Conservation (phyloP, 495 filamentous ascomycete species). For the Xylaria nigripes region DNA sequence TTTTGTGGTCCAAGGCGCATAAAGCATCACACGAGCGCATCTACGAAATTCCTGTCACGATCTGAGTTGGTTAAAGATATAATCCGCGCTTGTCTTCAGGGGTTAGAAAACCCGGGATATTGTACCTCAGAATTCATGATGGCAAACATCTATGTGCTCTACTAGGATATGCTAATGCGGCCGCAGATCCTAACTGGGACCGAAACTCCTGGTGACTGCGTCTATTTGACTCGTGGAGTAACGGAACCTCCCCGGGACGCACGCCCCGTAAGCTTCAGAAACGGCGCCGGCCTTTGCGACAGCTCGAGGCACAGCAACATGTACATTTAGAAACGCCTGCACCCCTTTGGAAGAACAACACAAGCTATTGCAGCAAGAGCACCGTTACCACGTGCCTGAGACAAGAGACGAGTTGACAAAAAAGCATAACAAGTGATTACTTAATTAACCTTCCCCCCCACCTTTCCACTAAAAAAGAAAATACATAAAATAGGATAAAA, state of each 20-base stretch:
- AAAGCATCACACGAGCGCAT: background rate
- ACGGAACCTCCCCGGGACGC: slow-evolving; percentile 21
- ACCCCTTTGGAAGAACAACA: background rate
- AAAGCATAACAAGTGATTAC: background rate
- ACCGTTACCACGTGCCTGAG: background rate
- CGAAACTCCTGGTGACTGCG: slow-evolving; percentile 62
- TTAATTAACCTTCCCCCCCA: background rate
- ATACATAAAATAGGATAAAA: too few relatives aligned
- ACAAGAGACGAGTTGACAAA: background rate
- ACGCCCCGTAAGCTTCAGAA: slow-evolving; percentile 42
- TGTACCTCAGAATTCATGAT: background rate
- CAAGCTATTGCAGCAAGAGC: background rate
- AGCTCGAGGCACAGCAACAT: slow-evolving; percentile 1
- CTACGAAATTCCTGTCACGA: background rate
- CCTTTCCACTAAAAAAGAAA: too few relatives aligned
- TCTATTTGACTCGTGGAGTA: slow-evolving; percentile 26
- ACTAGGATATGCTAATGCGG: background rate
- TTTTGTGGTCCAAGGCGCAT: background rate
- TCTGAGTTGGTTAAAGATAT: background rate
- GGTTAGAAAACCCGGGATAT: background rate
- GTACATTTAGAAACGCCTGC: background rate
- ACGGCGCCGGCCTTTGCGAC: slow-evolving; percentile 15
- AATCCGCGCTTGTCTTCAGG: background rate
- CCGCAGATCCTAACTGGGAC: slow-evolving; percentile 67
- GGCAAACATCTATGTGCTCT: background rate